Base-by-base conservation (phyloP, 768 basidiomycete species). In the Lactifluus volemus region DNA sequence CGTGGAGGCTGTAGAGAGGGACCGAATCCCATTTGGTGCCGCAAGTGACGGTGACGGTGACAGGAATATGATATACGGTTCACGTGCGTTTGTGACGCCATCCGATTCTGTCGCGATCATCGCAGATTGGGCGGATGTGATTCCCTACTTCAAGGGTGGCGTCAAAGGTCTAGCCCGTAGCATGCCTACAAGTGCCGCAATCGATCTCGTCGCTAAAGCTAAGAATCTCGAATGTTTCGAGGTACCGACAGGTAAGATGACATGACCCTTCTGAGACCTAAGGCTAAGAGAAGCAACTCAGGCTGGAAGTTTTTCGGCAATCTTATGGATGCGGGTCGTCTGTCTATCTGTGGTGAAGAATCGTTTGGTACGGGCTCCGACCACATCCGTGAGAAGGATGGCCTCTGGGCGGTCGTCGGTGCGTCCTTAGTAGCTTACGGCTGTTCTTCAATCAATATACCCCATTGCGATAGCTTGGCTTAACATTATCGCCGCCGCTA, bases 261-360 rank as follows among this genome's bases (percentile, higher is more conserved):
- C 9, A 54, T 45, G 25, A 52, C 21, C 36, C 47, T 61, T 19
- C 38, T 38, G 45, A 34, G 11, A 5, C 6, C 11, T 14, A 17
- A 42, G 21, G 15, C 42, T 63, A 21, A 63, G 48, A 42, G 21
- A 50, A 57, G 39, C 36, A 14, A 48, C 38, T 15, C 65, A 94
- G 95, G 96, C 65, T 98, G 94, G 94, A 99, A 99, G 75, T 99
- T 99, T 83, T 99, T 99, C 71, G 97, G 97, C 50, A 99, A 98
- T 76, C 79, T 99, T 68, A 99, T 99, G 97, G 97, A 99, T 72
- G 97, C 97, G 19, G 96, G 95, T 0, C 82, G 92, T 48, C 82
- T 99, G 53, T 98, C 96, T 53, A 98, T 99, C 71, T 99, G 97
- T 69, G 97, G 97, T 59, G 97, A 99, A 73, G 97, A 99, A 76